Percentiles rank a stretch among this genome's conserved stretches.
Conservation (phyloP, 2,329 filamentous ascomycete species). For the Pyrenochaeta sp. region DNA sequence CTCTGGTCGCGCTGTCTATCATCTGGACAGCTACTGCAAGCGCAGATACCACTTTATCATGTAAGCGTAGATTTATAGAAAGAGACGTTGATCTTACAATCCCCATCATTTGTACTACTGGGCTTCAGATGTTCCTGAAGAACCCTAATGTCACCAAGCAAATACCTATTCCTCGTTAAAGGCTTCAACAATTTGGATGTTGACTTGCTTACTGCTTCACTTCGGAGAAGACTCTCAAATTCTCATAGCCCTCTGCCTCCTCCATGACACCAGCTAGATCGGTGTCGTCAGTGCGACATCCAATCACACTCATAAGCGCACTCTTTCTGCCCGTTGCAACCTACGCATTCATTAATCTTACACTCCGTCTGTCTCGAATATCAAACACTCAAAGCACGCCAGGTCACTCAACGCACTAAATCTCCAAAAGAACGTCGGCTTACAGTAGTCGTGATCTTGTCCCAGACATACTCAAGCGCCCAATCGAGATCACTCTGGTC, state of each 20-base stretch:
- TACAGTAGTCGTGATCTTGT: slow-evolving; percentile 82
- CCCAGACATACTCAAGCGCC: slow-evolving; percentile 92
- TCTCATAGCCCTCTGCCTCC: slow-evolving; percentile 75
- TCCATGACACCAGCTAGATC: slow-evolving; percentile 59
- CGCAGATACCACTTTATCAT: slow-evolving; percentile 72
- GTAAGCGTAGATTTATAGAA: slow-evolving; percentile 17
- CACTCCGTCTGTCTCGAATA: not conserved
- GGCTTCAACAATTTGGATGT: not conserved
- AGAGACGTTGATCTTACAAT: slow-evolving; percentile 61
- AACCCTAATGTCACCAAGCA: slow-evolving; percentile 73
- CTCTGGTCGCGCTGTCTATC: slow-evolving; percentile 86
- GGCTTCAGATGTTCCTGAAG: slow-evolving; percentile 72
- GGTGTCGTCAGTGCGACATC: slow-evolving; percentile 75
- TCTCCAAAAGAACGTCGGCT: slow-evolving; percentile 46
- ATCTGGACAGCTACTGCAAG: slow-evolving; percentile 86
- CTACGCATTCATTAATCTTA: slow-evolving; percentile 43
- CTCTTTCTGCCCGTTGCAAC: slow-evolving; percentile 76
- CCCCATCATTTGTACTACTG: slow-evolving; percentile 74
- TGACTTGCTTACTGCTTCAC: slow-evolving; percentile 64
- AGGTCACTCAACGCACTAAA: slow-evolving; percentile 20
- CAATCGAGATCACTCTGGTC: slow-evolving; percentile 84
- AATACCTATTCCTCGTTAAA: slow-evolving; percentile 52
- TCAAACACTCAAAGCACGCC: not conserved
- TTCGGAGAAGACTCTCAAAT: slow-evolving; percentile 77
- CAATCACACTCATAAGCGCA: slow-evolving; percentile 79